These are phyloP conservation scores for Alternaria consortialis DNA, from an alignment of 2,329 filamentous ascomycete genomes.

Conservation along the genomic window DNA sequence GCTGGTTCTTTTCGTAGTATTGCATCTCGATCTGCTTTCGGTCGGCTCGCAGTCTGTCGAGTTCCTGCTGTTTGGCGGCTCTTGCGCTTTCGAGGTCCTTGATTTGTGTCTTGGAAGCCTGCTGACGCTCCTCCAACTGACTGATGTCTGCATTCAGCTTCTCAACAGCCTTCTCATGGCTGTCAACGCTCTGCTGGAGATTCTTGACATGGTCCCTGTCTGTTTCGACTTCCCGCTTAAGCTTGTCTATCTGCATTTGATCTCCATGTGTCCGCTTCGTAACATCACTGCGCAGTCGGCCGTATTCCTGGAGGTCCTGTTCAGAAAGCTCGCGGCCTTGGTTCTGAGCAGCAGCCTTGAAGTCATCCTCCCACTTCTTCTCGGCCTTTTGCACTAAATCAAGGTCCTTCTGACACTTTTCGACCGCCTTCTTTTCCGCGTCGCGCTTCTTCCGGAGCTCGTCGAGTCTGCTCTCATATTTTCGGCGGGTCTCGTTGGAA, in stretches of 20 bases:
- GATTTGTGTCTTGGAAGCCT: constrained; percentile 67
- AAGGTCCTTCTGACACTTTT: constrained; percentile 81
- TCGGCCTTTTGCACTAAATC: constrained; percentile 88
- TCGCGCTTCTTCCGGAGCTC: constrained; percentile 80
- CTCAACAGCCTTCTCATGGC: constrained; percentile 74
- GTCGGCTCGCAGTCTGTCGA: constrained; percentile 67
- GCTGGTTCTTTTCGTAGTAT: constrained; percentile 89
- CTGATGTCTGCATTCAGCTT: constrained; percentile 77
- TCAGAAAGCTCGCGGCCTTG: constrained; percentile 87
- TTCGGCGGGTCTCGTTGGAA: constrained; percentile 74
- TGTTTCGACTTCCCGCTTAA: constrained; percentile 88
- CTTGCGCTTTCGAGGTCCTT: constrained; percentile 80
- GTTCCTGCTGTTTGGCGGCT: constrained; percentile 86
- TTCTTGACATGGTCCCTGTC: constrained; percentile 92
- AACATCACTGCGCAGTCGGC: constrained; percentile 82
- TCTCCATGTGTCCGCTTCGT: constrained; percentile 82
- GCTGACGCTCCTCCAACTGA: constrained; percentile 73
- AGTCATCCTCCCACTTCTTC: constrained; percentile 86
- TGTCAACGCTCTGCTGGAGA: constrained; percentile 86
- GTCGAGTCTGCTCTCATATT: constrained; percentile 72
- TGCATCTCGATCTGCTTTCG: constrained; percentile 71
- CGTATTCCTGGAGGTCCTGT: constrained; percentile 88
- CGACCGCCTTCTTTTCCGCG: constrained; percentile 71
- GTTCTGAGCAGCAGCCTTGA: constrained; percentile 83
- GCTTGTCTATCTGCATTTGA: constrained; percentile 82